Conservation (phyloP, 768 basidiomycete species). For the Tricholoma sp. region DNA sequence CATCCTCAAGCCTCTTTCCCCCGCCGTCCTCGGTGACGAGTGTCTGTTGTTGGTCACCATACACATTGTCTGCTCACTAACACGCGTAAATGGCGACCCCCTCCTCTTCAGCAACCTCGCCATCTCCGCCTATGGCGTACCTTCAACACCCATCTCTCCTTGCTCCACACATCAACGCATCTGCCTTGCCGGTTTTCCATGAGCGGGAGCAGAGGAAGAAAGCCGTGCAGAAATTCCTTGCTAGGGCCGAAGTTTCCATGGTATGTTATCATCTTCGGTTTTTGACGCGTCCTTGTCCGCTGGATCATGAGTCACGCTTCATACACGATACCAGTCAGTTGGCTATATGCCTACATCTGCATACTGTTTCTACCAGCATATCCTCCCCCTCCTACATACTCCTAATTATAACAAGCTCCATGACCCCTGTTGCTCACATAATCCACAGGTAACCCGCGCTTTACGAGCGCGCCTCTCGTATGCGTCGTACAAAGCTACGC, state of each 20-base stretch:
- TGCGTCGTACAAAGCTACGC: constrained; percentile 78
- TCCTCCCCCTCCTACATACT: constrained; percentile 5
- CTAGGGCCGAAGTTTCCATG: constrained; percentile 75
- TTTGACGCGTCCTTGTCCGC: constrained; percentile 44
- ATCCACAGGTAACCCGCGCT: constrained; percentile 68
- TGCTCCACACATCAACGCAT: constrained; percentile 30
- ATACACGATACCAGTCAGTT: constrained; percentile 4
- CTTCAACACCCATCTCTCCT: constrained; percentile 38
- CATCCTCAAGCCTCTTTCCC: constrained; percentile 32
- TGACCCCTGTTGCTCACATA: constrained; percentile 32
- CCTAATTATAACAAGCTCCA: constrained; percentile 25
- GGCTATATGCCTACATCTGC: not conserved
- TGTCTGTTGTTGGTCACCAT: constrained; percentile 17
- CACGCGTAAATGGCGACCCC: constrained; percentile 70
- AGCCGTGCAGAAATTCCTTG: constrained; percentile 71
- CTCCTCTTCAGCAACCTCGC: constrained; percentile 76
- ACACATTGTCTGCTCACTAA: constrained; percentile 6
- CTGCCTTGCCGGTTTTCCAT: constrained; percentile 31
- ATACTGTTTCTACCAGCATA: not conserved
- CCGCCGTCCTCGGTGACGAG: constrained; percentile 27
- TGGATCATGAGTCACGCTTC: constrained; percentile 14
- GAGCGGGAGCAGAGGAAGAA: constrained; percentile 61
- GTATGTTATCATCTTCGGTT: constrained; percentile 43
- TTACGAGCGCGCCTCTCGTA: constrained; percentile 78
- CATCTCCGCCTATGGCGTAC: constrained; percentile 70